These are phyloP conservation scores for Xylogone sp. DNA, from an alignment of 2,329 filamentous ascomycete species.

Conservation along the genomic window DNA sequence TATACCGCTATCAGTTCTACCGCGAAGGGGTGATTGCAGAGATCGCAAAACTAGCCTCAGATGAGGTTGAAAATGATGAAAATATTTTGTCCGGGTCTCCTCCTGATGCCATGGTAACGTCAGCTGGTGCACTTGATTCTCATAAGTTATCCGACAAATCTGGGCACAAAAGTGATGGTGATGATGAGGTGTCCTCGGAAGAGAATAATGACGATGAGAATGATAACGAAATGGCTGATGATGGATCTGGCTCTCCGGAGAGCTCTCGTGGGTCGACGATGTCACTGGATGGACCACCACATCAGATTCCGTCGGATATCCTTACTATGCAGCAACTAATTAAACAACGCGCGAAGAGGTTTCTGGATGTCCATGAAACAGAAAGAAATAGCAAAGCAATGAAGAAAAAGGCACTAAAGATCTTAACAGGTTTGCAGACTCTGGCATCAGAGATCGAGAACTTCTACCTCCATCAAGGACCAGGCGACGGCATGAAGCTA, in stretches of 20 bases:
- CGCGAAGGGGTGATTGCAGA: slow-evolving; percentile 93
- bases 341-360: slow-evolving; percentile 72
- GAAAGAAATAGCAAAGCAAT: slow-evolving; percentile 68
- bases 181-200: slow-evolving; percentile 46
- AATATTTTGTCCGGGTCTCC: slow-evolving; percentile 15
- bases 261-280: slow-evolving; percentile 62
- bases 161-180: slow-evolving; percentile 15
- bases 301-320: slow-evolving; percentile 42
- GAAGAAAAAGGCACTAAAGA: slow-evolving; percentile 74
- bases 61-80: slow-evolving; percentile 7
- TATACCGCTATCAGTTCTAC: slow-evolving; percentile 96
- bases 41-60: slow-evolving; percentile 70
- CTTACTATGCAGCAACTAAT: slow-evolving; percentile 69
- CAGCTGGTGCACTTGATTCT: slow-evolving; percentile 27
- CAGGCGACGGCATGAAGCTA: slow-evolving; percentile 56
- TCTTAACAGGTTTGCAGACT: slow-evolving; percentile 67
- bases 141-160: slow-evolving; percentile 27
- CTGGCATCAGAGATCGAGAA: slow-evolving; percentile 69
- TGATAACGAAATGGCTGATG: slow-evolving; percentile 48
- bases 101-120: slow-evolving; percentile 17
- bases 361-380: slow-evolving; percentile 78
- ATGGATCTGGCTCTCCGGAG: slow-evolving; percentile 26
- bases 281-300: slow-evolving; percentile 54
- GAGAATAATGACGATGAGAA: slow-evolving; percentile 47
- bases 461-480: slow-evolving; percentile 60